Evolutionary conservation across 1,139 yeast species (phyloP), one percentile per base, ranked within the genome.

Genomic region (Yarrowia galli): DNA sequence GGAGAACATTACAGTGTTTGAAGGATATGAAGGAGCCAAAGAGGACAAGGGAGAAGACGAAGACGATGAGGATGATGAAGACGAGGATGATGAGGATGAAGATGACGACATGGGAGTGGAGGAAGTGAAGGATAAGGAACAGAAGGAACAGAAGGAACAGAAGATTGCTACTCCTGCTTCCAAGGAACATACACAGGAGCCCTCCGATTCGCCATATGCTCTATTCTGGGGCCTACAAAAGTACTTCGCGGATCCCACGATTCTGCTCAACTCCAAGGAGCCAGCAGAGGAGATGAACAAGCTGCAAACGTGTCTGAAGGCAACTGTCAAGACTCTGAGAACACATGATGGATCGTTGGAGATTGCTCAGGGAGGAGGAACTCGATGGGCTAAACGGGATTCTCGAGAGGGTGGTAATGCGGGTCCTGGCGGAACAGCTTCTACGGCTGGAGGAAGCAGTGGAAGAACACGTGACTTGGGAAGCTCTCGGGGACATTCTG

Each of bases 1-100:
- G 0, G 81, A 76, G 23, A 80, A 79, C 69, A 71, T 73, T 16
- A 79, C 82, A 1, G 65, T 69, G 32, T 78, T 78, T 53, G 73
- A 73, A 51, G 71, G 67, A 3, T 43, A 32, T 36, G 69, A 61
- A 20, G 51, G 53, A 32, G 66, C 45, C 20, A 68, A 65, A 20
- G 61, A 69, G 13, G 32, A 48, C 8, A 61, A 66, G 12, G 54
- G 54, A 8, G 61, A 25, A 22, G 61, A 65, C 4, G 56, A 40
- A 1, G 46, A 35, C 1, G 61, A 53, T 2, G 58, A 53, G 0
- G 45, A 53, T 5, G 58, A 53, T 13, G 36, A 28, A 1, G 71
- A 71, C 8, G 32, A 28, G 35, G 69, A 51, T 7, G 72, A 69
- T 13, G 71, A 67, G 8, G 70, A 69, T 13, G 71, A 67, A 6